Conservation (phyloP, 352 stramenopile genomes). For the Globisporangium lucens region DNA sequence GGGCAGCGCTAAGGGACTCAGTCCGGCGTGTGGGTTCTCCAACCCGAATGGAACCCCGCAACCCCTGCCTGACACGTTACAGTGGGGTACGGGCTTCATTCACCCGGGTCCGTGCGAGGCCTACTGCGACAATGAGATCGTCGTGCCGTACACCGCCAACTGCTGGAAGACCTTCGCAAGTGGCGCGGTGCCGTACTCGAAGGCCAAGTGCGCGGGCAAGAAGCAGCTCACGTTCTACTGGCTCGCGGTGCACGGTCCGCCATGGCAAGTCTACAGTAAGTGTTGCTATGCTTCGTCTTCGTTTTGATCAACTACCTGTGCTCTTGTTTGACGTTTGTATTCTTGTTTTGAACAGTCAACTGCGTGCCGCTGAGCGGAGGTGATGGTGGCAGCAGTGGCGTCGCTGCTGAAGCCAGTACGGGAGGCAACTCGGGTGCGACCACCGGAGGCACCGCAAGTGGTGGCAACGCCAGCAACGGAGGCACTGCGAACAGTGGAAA, state of each 20-base stretch:
- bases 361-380: slow-evolving; percentile 11
- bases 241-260: slow-evolving; percentile 14
- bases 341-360: slow-evolving; percentile 1
- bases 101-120: neutral
- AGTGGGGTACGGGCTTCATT: slow-evolving; percentile 2
- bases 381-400: neutral
- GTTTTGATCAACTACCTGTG: too few species aligned
- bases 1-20: neutral
- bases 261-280: slow-evolving; percentile 22
- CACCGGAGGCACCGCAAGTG: too few species aligned
- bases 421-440: too few species aligned
- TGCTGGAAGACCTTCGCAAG: slow-evolving; percentile 12
- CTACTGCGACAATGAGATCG: slow-evolving; percentile 15
- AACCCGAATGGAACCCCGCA: neutral
- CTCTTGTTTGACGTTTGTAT: neutral
- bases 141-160: slow-evolving; percentile 14
- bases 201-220: slow-evolving; percentile 16
- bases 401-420: too few species aligned
- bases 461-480: too few species aligned
- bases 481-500: too few species aligned
- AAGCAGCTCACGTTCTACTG: slow-evolving; percentile 22
- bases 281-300: neutral
- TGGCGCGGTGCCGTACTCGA: slow-evolving; percentile 16
- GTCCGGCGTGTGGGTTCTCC: slow-evolving; percentile 5
- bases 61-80: neutral